Conservation (phyloP, 169 alveolate species). For the Plasmodium knowlesi region DNA sequence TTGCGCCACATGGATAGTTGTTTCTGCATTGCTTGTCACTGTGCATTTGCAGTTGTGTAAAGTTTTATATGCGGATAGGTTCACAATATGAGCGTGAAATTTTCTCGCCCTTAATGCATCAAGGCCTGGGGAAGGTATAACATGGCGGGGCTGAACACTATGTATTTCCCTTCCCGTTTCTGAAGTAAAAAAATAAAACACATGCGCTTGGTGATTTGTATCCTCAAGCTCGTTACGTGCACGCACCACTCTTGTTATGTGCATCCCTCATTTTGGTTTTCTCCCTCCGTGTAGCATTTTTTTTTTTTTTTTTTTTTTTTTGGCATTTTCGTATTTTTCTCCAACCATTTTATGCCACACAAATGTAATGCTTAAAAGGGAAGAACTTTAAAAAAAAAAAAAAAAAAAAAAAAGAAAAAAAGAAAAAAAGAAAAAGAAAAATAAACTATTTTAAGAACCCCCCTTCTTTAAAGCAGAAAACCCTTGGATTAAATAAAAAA, state of each 20-base stretch:
- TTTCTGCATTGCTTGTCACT: background rate
- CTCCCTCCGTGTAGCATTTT: background rate
- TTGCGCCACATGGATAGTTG: background rate
- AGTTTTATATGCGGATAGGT: background rate
- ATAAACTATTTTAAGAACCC: background rate
- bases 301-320: background rate
- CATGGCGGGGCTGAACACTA: background rate
- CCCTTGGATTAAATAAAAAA: background rate
- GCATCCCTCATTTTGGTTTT: background rate
- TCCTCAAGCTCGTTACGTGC: background rate
- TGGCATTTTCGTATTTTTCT: background rate
- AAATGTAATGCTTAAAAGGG: background rate
- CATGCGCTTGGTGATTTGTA: background rate
- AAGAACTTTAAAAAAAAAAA: background rate
- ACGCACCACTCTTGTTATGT: background rate
- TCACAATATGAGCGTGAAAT: background rate
- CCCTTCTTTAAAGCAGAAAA: background rate
- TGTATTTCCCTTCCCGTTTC: background rate
- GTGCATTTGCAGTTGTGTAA: background rate
- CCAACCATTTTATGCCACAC: background rate
- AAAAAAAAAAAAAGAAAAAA: no score
- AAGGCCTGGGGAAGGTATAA: background rate
- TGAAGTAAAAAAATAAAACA: background rate
- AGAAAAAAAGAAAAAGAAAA: background rate
- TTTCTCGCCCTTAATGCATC: background rate